phyloP scores from a whole-genome alignment of 73 alveolate species.

The Paramecium octaurelia region DNA sequence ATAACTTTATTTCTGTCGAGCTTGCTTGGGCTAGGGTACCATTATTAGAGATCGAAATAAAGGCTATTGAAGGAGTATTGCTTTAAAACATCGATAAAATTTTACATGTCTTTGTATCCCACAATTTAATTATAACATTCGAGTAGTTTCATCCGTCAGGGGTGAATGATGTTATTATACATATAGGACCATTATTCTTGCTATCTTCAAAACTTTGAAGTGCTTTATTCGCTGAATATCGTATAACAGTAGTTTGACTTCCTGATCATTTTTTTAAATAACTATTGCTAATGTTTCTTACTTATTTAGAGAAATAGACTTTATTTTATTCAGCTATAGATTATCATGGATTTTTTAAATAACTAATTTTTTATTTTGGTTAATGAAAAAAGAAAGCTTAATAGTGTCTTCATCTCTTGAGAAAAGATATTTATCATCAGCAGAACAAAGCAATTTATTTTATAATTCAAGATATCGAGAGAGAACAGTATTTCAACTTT shows the following conservation, averaged over 20 bases:
- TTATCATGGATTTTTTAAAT: too few species aligned
- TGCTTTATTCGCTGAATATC: background rate
- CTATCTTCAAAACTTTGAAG: background rate
- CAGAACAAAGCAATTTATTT: background rate
- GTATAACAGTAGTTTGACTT: background rate
- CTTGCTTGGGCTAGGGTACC: background rate
- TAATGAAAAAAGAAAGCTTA: too few species aligned
- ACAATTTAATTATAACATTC: background rate
- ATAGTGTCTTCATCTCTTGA: background rate
- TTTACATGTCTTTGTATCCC: background rate
- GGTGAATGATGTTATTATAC: background rate
- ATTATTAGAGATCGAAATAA: background rate
- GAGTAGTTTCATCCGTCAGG: background rate
- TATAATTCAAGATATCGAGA: background rate
- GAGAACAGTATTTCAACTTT: background rate
- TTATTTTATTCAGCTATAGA: background rate
- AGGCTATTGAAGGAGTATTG: background rate
- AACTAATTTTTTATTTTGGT: too few species aligned
- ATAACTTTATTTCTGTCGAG: background rate
- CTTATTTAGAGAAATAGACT: background rate
- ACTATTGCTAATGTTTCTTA: background rate
- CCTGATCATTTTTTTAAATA: background rate
- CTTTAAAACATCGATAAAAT: background rate
- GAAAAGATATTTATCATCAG: too few species aligned
- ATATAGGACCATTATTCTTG: background rate